These are phyloP conservation scores for Hyparrhenia diplandra DNA, from an alignment of 176 grass and related monocot species.

Conservation along the genomic window DNA sequence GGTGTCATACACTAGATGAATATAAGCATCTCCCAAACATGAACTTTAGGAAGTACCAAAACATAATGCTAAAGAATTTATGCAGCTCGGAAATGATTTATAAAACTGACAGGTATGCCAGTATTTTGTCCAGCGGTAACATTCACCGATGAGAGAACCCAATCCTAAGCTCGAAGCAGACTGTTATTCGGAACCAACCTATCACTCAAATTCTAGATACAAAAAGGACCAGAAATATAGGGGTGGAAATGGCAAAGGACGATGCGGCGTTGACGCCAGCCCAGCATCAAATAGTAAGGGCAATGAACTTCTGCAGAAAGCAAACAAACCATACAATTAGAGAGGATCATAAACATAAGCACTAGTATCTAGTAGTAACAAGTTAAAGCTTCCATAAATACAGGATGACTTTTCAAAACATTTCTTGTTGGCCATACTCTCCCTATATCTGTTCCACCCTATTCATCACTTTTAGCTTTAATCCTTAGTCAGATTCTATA, in stretches of 20 bases:
- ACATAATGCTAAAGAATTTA: neutral
- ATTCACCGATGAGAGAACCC: neutral
- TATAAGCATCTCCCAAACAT: neutral
- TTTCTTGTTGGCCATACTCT: no score
- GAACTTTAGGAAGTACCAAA: neutral
- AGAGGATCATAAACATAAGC: neutral
- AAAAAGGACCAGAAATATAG: neutral
- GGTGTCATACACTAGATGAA: neutral
- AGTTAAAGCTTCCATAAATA: neutral
- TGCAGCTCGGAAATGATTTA: neutral
- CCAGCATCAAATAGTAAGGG: conserved; percentile 49
- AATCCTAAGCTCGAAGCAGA: conserved; percentile 11
- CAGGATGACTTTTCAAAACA: neutral
- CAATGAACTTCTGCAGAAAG: conserved; percentile 38
- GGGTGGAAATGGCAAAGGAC: conserved; percentile 7
- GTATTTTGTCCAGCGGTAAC: neutral
- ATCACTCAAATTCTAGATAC: conserved; percentile 41
- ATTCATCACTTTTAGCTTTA: no score
- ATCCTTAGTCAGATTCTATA: no score
- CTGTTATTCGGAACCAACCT: conserved; percentile 34
- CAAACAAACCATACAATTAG: conserved; percentile 7
- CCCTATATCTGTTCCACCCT: no score
- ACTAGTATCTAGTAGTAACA: neutral
- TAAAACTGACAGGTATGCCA: neutral
- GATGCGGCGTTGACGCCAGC: conserved; percentile 23